Evolutionary conservation across 768 basidiomycete genomes (phyloP), one percentile per base, ranked within the genome.

Genomic region (Tulasnella sp.): DNA sequence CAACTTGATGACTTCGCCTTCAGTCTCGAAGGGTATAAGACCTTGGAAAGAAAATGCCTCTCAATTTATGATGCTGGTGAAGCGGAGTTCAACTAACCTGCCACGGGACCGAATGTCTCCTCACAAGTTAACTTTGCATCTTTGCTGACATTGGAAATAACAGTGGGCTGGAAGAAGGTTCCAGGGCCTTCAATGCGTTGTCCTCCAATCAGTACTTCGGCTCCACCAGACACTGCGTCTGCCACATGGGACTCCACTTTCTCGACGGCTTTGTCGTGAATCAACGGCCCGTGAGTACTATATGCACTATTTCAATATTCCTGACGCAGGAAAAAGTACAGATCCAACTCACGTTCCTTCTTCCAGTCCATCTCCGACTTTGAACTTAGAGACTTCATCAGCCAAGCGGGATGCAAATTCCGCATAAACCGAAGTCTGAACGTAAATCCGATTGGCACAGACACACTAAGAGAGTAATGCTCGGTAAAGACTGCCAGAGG

Each of bases 61-160:
- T n/a, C n/a, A n/a, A n/a, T n/a, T n/a, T n/a, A n/a, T n/a, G n/a
- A n/a, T n/a, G n/a, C n/a, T n/a, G n/a, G n/a, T n/a, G n/a, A n/a
- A n/a, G n/a, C n/a, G n/a, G n/a, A n/a, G n/a, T n/a, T n/a, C n/a
- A n/a, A n/a, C n/a, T n/a, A n/a, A n/a, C n/a, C 83, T 0, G 90
- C 90, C 33, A 93, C 65, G 0, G 89, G 92, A 0, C 93, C 95
- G 60, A 99, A 99, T 0, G 95, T 98, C 71, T 99, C 95, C 63
- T 98, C 95, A 8, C 60, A 61, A 59, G 77, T 74, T 59, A 93
- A 61, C 31, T 73, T 67, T 8, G 88, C 84, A 24, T 73, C 68
- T 19, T 66, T 32, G 0, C 85, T 74, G 10, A 98, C 92, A 57
- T 96, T 87, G 4, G 77, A 75, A 24, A 99, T 77, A 40, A 99